Evolutionary conservation across 2,329 filamentous ascomycete species (phyloP).

Genomic region (Penicillium sp.): DNA sequence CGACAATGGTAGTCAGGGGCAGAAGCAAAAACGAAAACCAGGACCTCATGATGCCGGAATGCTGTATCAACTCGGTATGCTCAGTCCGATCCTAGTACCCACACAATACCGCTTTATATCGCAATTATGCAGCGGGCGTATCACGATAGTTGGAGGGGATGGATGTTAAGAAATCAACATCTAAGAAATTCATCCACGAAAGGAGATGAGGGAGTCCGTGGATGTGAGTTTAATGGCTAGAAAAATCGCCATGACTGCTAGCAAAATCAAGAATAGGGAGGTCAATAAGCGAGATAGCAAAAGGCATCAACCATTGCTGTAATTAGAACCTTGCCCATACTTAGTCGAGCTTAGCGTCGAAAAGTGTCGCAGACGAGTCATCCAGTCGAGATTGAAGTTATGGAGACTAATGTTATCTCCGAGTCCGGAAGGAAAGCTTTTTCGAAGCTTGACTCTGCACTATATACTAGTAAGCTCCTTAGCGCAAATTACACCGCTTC

Average conservation of each 20-base stretch:
- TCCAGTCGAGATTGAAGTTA: slow-evolving; percentile 1
- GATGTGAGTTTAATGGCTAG: not conserved
- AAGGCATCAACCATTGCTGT: not conserved
- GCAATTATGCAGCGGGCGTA: not conserved
- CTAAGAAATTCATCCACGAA: not conserved
- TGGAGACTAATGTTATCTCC: not conserved
- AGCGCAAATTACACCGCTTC: not conserved
- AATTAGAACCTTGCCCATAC: slow-evolving; percentile 8
- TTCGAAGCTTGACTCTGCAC: slow-evolving; percentile 5
- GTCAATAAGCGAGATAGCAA: slow-evolving; percentile 9
- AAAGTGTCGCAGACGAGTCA: not conserved
- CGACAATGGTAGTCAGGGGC: not conserved
- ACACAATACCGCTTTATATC: not conserved
- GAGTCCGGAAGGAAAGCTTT: not conserved
- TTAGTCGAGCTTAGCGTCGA: slow-evolving; percentile 4
- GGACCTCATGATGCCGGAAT: not conserved
- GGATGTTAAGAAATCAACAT: not conserved
- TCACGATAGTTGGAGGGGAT: not conserved
- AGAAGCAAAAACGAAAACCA: not conserved
- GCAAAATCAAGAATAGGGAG: slow-evolving; percentile 4
- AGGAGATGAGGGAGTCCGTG: not conserved
- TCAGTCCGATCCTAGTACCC: not conserved
- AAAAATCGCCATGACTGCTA: not conserved
- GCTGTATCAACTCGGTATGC: not conserved
- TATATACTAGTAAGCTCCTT: not conserved